Evolutionary conservation across 768 basidiomycete species (phyloP), one percentile per base, ranked within the genome.

Genomic region (Auricularia cornea): DNA sequence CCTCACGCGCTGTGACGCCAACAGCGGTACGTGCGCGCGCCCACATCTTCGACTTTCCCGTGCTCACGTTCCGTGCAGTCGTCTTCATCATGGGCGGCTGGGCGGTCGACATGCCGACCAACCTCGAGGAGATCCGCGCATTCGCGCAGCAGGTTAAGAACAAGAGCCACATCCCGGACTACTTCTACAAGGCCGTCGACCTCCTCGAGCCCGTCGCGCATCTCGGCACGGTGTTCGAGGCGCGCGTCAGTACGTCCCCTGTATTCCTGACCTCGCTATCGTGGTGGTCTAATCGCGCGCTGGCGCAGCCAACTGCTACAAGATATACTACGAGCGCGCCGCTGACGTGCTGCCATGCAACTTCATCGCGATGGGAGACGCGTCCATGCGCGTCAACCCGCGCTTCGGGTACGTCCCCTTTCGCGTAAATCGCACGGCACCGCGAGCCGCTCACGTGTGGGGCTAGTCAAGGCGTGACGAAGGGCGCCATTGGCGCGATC

Each of bases 361-460:
- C 62, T 77, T 69, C 54, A 64, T 76, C 38, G 75, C 74, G 1
- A 16, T 76, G n/a, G 76, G 75, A n/a, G 76, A 77, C 57, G 71
- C 73, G 38, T 69, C 73, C 14, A 72, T 76, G 73, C 54, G 54
- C 41, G 30, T 72, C 10, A 70, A 71, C 48, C 72, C 71, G 8
- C 52, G 66, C 16, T 65, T 61, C 62, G 70, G 66, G 67, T 68
- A 32, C 41, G 60, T 48, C 10, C 1, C 31, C n/a, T 8, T 30
- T 14, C n/a, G 6, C 20, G 16, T 1, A 20, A 20, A 6, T 6
- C 10, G 1, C 51, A 16, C n/a, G n/a, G n/a, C n/a, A n/a, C n/a
- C n/a, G n/a, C n/a, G n/a, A 3, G 20, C n/a, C n/a, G 31, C n/a
- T 35, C 38, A 20, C 35, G 23, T 3, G 12, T n/a, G 16, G 31